Evolutionary conservation across 2,329 filamentous ascomycete species (phyloP).

Genomic region (Macroventuria anomochaeta): DNA sequence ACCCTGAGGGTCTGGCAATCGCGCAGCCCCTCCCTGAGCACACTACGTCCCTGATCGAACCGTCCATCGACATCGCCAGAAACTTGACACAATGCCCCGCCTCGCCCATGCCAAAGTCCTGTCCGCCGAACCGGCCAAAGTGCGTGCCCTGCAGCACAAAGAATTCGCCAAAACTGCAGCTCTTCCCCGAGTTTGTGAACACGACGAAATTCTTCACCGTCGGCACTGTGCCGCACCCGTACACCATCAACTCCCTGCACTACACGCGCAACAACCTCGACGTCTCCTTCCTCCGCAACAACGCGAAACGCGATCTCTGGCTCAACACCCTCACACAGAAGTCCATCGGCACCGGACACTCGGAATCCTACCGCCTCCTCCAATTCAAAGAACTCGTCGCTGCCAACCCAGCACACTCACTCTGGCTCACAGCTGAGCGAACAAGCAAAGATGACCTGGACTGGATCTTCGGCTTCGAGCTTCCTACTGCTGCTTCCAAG

Average conservation of each 20-base stretch:
- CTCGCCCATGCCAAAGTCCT: slow-evolving; percentile 75
- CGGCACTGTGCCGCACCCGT: slow-evolving; percentile 88
- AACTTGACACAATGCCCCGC: slow-evolving; percentile 77
- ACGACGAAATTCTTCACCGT: slow-evolving; percentile 77
- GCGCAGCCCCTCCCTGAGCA: slow-evolving; percentile 79
- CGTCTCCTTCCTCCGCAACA: slow-evolving; percentile 56
- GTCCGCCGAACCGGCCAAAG: slow-evolving; percentile 78
- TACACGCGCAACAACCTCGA: slow-evolving; percentile 58
- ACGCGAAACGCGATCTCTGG: slow-evolving; percentile 79
- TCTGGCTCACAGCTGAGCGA: slow-evolving; percentile 82
- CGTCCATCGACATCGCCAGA: slow-evolving; percentile 71
- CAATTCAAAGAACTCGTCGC: slow-evolving; percentile 84
- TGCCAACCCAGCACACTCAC: slow-evolving; percentile 64
- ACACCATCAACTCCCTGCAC: slow-evolving; percentile 76
- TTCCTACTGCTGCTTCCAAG: slow-evolving; percentile 66
- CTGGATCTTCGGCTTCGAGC: slow-evolving; percentile 86
- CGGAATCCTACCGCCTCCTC: slow-evolving; percentile 70
- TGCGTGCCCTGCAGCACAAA: slow-evolving; percentile 75
- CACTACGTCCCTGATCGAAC: slow-evolving; percentile 75
- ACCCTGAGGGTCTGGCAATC: slow-evolving; percentile 77
- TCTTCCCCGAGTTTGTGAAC: slow-evolving; percentile 73
- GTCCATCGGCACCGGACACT: slow-evolving; percentile 68
- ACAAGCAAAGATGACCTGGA: slow-evolving; percentile 73
- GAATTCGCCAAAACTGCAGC: slow-evolving; percentile 70
- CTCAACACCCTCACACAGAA: slow-evolving; percentile 73